A percentile compares a stretch with the other conserved stretches of the same genome.
Conservation (phyloP, 495 filamentous ascomycete species). For the Massariosphaeria phaeospora region DNA sequence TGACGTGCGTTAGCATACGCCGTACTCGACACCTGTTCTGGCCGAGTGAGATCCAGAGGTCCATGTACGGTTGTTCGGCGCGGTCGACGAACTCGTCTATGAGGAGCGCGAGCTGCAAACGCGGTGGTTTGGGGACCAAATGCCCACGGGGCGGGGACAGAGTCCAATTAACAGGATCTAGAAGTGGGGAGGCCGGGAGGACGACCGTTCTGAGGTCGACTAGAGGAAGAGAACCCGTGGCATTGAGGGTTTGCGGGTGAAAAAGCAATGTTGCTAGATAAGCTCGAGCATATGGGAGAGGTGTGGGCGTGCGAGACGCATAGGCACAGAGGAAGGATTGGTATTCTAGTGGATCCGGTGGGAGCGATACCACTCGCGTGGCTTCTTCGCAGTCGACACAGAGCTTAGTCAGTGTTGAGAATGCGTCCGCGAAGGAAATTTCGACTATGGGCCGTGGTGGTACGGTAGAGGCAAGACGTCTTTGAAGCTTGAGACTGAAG, state of each 20-base stretch:
- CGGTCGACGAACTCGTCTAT: constrained; percentile 79
- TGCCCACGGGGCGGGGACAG: constrained; percentile 58
- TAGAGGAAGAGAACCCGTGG: constrained; percentile 60
- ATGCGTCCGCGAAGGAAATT: constrained; percentile 65
- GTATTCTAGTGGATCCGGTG: constrained; percentile 10
- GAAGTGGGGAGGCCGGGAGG: constrained; percentile 62
- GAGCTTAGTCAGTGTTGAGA: constrained; percentile 61
- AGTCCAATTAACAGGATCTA: constrained; percentile 66
- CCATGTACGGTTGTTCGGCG: constrained; percentile 66
- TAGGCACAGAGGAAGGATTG: constrained; percentile 64
- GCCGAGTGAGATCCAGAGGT: constrained; percentile 75
- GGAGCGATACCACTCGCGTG: constrained; percentile 10
- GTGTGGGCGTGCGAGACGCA: constrained; percentile 72
- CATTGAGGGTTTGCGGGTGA: constrained; percentile 54
- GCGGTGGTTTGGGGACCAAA: constrained; percentile 53
- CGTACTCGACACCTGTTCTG: constrained; percentile 86
- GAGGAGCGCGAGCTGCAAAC: constrained; percentile 65
- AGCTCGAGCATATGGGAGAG: constrained; percentile 76
- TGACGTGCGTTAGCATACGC: constrained; percentile 72
- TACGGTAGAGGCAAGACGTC: constrained; percentile 82
- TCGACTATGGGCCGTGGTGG: constrained; percentile 87
- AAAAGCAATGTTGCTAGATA: constrained; percentile 74
- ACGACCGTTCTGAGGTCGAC: constrained; percentile 73
- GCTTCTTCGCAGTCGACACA: constrained; percentile 66
- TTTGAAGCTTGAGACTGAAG: constrained; percentile 86